These are phyloP conservation scores for Pyrenula massariospora DNA, from an alignment of 495 filamentous ascomycete species.

Conservation along the genomic window DNA sequence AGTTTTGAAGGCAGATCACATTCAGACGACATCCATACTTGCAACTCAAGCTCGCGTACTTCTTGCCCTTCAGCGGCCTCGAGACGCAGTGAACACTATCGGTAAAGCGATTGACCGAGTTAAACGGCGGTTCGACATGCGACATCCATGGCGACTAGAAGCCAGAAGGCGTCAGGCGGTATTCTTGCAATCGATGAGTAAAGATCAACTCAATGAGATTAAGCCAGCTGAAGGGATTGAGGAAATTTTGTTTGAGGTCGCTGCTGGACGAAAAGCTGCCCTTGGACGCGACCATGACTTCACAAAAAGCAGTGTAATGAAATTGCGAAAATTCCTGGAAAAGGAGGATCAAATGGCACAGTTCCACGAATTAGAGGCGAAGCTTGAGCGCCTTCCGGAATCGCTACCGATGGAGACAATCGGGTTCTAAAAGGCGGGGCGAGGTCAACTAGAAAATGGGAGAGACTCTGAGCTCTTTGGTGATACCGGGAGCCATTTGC, in stretches of 20 bases:
- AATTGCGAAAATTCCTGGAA: not conserved
- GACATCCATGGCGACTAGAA: not conserved
- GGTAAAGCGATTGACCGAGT: not conserved
- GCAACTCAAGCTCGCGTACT: not conserved
- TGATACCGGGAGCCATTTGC: too few species aligned
- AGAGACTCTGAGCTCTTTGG: too few species aligned
- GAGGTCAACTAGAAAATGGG: too few species aligned
- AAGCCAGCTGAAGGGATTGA: not conserved
- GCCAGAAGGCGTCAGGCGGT: not conserved
- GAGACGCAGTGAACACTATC: not conserved
- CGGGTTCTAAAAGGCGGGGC: too few species aligned
- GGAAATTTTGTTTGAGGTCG: not conserved
- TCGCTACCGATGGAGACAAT: too few species aligned
- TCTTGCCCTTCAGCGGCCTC: not conserved
- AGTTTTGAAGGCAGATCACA: not conserved
- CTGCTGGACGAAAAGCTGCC: not conserved
- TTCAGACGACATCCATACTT: not conserved
- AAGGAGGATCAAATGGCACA: not conserved
- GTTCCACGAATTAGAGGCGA: not conserved
- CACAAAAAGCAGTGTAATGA: not conserved
- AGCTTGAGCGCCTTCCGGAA: too few species aligned
- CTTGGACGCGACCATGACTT: not conserved
- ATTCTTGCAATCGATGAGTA: not conserved
- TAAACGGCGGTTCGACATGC: not conserved
- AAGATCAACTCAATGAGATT: not conserved